These are phyloP conservation scores for Fragaria ananassa DNA, from an alignment of 306 rosid genomes.

Conservation along the genomic window DNA sequence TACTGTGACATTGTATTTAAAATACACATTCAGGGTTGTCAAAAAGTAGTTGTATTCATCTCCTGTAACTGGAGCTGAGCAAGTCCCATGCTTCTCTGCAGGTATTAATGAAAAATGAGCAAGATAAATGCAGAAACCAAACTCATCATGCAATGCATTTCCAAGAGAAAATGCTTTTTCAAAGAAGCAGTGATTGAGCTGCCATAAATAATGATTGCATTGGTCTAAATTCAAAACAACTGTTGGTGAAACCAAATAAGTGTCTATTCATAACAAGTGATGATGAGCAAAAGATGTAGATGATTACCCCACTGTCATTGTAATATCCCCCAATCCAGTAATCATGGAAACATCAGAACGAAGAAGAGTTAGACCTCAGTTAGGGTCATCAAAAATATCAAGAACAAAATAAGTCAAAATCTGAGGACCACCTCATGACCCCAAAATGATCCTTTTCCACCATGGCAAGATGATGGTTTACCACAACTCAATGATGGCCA, in stretches of 20 bases:
- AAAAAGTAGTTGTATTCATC: conserved; percentile 82
- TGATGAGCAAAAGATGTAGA: conserved; percentile 41
- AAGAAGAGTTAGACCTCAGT: conserved; percentile 38
- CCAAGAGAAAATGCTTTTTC: not conserved
- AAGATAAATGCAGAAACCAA: conserved; percentile 11
- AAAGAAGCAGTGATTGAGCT: not conserved
- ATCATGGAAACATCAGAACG: conserved; percentile 33
- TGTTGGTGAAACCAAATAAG: not conserved
- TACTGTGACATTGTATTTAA: conserved; percentile 90
- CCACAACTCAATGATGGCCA: conserved; percentile 94
- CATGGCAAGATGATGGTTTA: conserved; percentile 57
- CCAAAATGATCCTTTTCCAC: conserved; percentile 85
- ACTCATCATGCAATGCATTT: not conserved
- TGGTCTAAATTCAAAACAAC: not conserved
- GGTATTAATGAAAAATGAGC: conserved; percentile 26
- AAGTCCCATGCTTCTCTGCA: conserved; percentile 98
- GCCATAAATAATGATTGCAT: not conserved
- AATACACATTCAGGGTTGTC: conserved; percentile 62
- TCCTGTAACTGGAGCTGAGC: conserved; percentile 59
- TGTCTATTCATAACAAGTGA: not conserved
- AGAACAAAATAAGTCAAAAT: conserved; percentile 24
- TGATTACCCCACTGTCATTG: conserved; percentile 87
- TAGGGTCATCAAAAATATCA: conserved; percentile 15
- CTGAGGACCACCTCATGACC: conserved; percentile 82
- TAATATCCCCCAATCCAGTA: conserved; percentile 23